phyloP scores from a whole-genome alignment of 2,329 filamentous ascomycete species.

The Colletotrichum melonis region DNA sequence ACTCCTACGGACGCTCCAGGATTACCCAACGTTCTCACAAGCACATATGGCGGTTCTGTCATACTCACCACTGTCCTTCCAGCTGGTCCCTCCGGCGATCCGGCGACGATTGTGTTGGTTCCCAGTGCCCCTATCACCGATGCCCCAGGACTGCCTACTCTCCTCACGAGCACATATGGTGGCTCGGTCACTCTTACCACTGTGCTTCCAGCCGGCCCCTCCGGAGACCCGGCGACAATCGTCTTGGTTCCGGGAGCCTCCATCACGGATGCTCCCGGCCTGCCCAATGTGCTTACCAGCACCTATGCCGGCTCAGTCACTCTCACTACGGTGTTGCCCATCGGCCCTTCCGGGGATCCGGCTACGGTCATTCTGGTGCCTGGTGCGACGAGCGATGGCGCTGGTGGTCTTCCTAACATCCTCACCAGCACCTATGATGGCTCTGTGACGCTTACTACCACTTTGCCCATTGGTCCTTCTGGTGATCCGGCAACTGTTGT shows the following conservation, averaged over 20 bases:
- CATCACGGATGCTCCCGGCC: background rate
- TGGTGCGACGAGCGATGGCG: background rate
- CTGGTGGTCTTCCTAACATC: background rate
- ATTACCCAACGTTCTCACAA: background rate
- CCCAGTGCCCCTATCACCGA: background rate
- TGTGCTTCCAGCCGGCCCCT: background rate
- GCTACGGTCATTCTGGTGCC: background rate
- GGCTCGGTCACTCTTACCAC: background rate
- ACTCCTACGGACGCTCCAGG: background rate
- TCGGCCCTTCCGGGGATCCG: background rate
- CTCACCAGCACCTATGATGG: constrained; percentile 18
- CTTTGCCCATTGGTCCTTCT: background rate
- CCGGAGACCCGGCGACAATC: background rate
- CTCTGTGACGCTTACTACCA: background rate
- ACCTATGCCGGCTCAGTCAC: constrained; percentile 4
- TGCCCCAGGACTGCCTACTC: background rate
- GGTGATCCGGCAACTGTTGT: background rate
- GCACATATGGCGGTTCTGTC: background rate
- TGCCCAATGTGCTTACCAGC: background rate
- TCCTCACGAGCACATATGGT: background rate
- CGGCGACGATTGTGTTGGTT: background rate
- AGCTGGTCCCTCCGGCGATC: background rate
- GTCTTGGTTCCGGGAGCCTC: background rate
- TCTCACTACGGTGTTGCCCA: background rate
- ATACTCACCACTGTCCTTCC: background rate